Base-by-base conservation (phyloP, 768 basidiomycete genomes). In the Termitomyces sp. region DNA sequence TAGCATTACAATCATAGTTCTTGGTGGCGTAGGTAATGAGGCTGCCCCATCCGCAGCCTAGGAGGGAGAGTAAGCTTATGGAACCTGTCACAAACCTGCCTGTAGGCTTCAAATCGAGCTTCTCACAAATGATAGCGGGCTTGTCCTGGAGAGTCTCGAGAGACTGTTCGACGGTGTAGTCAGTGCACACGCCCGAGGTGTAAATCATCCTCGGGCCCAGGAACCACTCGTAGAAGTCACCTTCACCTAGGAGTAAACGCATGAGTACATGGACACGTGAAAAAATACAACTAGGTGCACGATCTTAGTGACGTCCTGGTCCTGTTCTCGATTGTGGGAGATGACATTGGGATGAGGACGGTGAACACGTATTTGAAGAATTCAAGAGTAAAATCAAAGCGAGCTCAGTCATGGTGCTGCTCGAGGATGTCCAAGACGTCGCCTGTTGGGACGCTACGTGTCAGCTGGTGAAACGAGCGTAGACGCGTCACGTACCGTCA, bases 171-270 rank as follows among this genome's bases (percentile, higher is more conserved):
- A 79, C 76, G 65, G 84, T 83, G 62, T 90, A 76, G 70, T 91
- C 86, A 29, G 78, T 77, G 59, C 98, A 83, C 56, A 99, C 81
- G 65, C 97, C 97, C 32, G 92, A 96, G 11, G 97, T 99, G 74
- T 98, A 99, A 71, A 99, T 86, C 96, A 97, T 97, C 63, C 93
- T 90, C 5, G 92, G 91, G 10, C 94, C 94, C 47, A 97, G 83
- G 85, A 96, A 96, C 91, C 96, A 97, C 68, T 80, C 83, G 73
- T 98, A 97, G 73, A 98, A 98, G 79, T 98, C 95, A 67, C 98
- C 89, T 58, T 96, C 96, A 69, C 91, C 88, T 89, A 60, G 36
- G 48, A 51, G 3, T 25, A 5, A 17, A 59, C 38, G 34, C 34
- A 54, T 32, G 56, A 37, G 49, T 56, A 43, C 5, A 57, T 12